phyloP scores from a whole-genome alignment of 345 rosid genomes.

The Ceriops zippeliana region DNA sequence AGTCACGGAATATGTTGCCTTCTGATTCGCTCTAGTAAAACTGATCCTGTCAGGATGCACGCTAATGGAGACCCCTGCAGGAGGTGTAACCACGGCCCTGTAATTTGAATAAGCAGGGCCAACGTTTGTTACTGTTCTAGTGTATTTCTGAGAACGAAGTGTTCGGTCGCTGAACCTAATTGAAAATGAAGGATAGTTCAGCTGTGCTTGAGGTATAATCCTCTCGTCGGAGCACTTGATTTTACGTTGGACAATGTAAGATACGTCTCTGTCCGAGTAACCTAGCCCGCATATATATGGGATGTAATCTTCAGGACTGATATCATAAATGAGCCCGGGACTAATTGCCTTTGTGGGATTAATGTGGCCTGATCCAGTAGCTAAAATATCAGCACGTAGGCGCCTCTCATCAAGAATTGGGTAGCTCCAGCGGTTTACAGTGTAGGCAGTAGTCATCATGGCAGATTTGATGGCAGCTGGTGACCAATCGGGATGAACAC shows the following conservation, averaged over 20 bases:
- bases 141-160: constrained; percentile 5
- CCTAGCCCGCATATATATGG: constrained; percentile 19
- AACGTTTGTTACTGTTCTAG: constrained; percentile 20
- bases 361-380: constrained; percentile 47
- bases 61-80: not conserved
- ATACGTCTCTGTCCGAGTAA: constrained; percentile 6
- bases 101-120: constrained; percentile 8
- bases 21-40: constrained; percentile 8
- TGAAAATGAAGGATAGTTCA: constrained; percentile 26
- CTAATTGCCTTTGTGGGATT: constrained; percentile 38
- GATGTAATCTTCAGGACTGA: constrained; percentile 19
- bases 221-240: not conserved
- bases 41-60: constrained; percentile 8
- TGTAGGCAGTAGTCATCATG: constrained; percentile 41
- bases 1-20: constrained; percentile 20
- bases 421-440: not conserved
- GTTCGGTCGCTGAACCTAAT: not conserved
- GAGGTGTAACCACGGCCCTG: constrained; percentile 3
- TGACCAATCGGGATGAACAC: constrained; percentile 47
- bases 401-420: constrained; percentile 14
- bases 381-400: constrained; percentile 37
- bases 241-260: constrained; percentile 3
- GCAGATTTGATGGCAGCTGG: constrained; percentile 67
- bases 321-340: constrained; percentile 48
- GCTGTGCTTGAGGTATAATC: constrained; percentile 14